Evolutionary conservation across 495 filamentous ascomycete genomes (phyloP).

Genomic region (Aspergillus saccharolyticus): DNA sequence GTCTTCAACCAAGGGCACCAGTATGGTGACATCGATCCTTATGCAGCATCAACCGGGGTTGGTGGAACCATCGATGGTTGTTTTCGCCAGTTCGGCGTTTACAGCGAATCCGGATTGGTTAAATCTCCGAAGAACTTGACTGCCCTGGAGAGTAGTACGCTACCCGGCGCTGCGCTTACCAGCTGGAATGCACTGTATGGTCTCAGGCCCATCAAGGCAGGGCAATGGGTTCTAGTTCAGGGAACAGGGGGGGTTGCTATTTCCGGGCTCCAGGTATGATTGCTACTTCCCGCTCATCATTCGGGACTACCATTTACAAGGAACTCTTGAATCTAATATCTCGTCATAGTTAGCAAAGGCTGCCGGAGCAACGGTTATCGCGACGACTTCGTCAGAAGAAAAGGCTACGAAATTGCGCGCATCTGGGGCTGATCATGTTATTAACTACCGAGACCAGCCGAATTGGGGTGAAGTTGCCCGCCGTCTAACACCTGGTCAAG

Average conservation of each 20-base stretch:
- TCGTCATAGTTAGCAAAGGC: slow-evolving; percentile 15
- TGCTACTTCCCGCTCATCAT: too few species aligned
- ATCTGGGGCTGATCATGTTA: slow-evolving; percentile 18
- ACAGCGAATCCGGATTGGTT: slow-evolving; percentile 31
- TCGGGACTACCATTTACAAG: too few species aligned
- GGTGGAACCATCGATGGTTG: too few species aligned
- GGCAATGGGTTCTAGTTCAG: slow-evolving; percentile 28
- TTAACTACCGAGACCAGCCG: slow-evolving; percentile 27
- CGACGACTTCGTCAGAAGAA: slow-evolving; percentile 25
- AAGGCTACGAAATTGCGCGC: slow-evolving; percentile 18
- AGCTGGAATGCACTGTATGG: slow-evolving; percentile 39
- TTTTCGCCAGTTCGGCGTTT: too few species aligned
- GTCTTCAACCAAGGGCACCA: not conserved
- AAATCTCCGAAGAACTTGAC: slow-evolving; percentile 24
- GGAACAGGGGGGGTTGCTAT: slow-evolving; percentile 33
- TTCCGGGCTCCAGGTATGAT: slow-evolving; percentile 17
- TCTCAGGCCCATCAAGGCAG: slow-evolving; percentile 15
- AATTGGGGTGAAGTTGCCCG: slow-evolving; percentile 27
- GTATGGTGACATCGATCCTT: too few species aligned
- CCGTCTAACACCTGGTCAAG: slow-evolving; percentile 23
- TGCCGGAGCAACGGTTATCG: slow-evolving; percentile 23
- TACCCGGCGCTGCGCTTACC: slow-evolving; percentile 35
- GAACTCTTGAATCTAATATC: too few species aligned
- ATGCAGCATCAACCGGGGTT: slow-evolving; percentile 13
- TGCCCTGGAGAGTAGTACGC: slow-evolving; percentile 24